Conservation (phyloP, 768 basidiomycete species). For the Termitomyces eurrhizus region DNA sequence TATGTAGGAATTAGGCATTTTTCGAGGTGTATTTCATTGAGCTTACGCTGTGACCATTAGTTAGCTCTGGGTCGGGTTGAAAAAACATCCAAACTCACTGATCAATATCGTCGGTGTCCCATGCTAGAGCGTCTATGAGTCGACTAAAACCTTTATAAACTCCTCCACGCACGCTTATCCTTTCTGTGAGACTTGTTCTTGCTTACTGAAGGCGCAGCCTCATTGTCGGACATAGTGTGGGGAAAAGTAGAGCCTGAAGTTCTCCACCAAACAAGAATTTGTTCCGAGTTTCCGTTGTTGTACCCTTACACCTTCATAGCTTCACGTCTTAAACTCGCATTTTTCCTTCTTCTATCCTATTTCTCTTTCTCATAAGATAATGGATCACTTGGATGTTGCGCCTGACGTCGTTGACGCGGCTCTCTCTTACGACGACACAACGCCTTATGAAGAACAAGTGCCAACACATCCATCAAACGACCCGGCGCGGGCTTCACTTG, state of each 20-base stretch:
- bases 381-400: conserved; percentile 42
- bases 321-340: conserved; percentile 6
- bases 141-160: background rate
- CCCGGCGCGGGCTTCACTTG: conserved; percentile 38
- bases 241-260: conserved; percentile 3
- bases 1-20: background rate
- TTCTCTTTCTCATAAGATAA: conserved; percentile 21
- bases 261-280: conserved; percentile 9
- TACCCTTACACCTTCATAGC: background rate
- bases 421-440: conserved; percentile 53
- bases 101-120: conserved; percentile 99
- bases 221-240: conserved; percentile 39
- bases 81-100: conserved; percentile 58
- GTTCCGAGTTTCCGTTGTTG: conserved; percentile 11
- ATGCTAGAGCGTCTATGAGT: conserved; percentile 52
- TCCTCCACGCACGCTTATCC: conserved; percentile 76
- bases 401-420: conserved; percentile 24
- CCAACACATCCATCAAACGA: conserved; percentile 28
- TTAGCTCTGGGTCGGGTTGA: conserved; percentile 7
- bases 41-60: conserved; percentile 38
- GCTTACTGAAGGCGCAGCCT: conserved; percentile 43
- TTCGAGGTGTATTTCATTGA: background rate
- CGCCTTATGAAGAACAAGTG: conserved; percentile 56
- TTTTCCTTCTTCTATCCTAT: conserved; percentile 5
- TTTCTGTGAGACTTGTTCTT: conserved; percentile 92